Percentiles rank a stretch among this genome's conserved stretches.
These are phyloP conservation scores for Hymenoscyphus fructigenus DNA, from an alignment of 2,329 filamentous ascomycete species.

Conservation along the genomic window DNA sequence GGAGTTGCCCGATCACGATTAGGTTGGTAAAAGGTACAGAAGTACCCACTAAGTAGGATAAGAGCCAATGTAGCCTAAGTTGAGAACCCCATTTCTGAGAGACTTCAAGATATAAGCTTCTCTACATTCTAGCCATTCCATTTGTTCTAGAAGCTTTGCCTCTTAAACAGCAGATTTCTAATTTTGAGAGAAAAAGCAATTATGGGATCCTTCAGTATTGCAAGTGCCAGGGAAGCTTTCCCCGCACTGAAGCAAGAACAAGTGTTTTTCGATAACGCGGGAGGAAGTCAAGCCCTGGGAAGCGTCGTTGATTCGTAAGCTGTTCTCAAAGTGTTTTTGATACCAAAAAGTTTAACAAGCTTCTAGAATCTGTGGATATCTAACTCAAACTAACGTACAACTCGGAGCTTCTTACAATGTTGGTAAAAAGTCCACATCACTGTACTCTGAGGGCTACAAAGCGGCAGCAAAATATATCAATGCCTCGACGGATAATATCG, in stretches of 20 bases:
- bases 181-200: slow-evolving; percentile 8
- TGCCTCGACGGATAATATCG: slow-evolving; percentile 63
- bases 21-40: not conserved
- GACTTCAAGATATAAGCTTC: not conserved
- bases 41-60: not conserved
- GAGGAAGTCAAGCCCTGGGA: slow-evolving; percentile 69
- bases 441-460: slow-evolving; percentile 59
- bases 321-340: not conserved
- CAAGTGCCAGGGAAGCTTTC: slow-evolving; percentile 59
- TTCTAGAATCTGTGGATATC: slow-evolving; percentile 61
- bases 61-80: not conserved
- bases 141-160: not conserved
- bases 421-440: slow-evolving; percentile 56
- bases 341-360: slow-evolving; percentile 10
- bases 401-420: slow-evolving; percentile 69
- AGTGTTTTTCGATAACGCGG: slow-evolving; percentile 76
- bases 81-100: not conserved
- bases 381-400: slow-evolving; percentile 70
- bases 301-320: slow-evolving; percentile 65
- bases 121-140: not conserved
- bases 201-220: slow-evolving; percentile 51
- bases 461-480: slow-evolving; percentile 72
- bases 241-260: slow-evolving; percentile 66
- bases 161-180: not conserved
- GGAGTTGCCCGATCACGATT: not conserved